A percentile compares a stretch with the other conserved stretches of the same genome.
These are phyloP conservation scores for Diaporthe sp. DNA, from an alignment of 2,329 filamentous ascomycete genomes.

Conservation along the genomic window DNA sequence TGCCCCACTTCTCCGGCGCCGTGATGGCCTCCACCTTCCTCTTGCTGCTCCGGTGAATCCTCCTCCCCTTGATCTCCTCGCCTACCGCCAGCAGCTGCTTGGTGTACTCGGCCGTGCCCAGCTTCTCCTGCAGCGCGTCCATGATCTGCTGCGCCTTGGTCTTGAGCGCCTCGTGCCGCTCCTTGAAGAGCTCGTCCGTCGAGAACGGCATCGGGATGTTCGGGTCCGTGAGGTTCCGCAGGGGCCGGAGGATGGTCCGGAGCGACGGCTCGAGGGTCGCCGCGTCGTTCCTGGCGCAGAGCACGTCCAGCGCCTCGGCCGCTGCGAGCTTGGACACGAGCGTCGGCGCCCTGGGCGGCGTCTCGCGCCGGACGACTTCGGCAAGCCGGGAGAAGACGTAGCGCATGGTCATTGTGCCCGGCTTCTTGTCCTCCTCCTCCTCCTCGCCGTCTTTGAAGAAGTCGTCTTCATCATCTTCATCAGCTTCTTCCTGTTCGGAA, in stretches of 20 bases:
- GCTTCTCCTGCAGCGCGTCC: slow-evolving; percentile 84
- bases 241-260: slow-evolving; percentile 68
- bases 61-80: slow-evolving; percentile 77
- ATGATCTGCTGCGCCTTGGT: slow-evolving; percentile 82
- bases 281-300: slow-evolving; percentile 72
- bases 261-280: slow-evolving; percentile 73
- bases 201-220: slow-evolving; percentile 80
- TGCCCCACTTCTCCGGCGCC: slow-evolving; percentile 82
- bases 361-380: slow-evolving; percentile 82
- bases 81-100: slow-evolving; percentile 79
- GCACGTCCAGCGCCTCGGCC: slow-evolving; percentile 79
- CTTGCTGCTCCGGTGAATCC: slow-evolving; percentile 84
- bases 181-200: slow-evolving; percentile 77
- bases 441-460: slow-evolving; percentile 52
- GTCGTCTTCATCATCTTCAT: slow-evolving; percentile 52
- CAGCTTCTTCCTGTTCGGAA: slow-evolving; percentile 55
- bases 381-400: slow-evolving; percentile 86
- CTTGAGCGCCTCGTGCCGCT: slow-evolving; percentile 78
- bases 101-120: slow-evolving; percentile 87
- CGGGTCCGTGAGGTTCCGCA: slow-evolving; percentile 88
- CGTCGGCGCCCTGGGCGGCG: slow-evolving; percentile 71
- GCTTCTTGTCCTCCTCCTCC: slow-evolving; percentile 46
- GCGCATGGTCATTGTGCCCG: slow-evolving; percentile 70
- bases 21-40: slow-evolving; percentile 89
- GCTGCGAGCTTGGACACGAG: slow-evolving; percentile 82